Evolutionary conservation across 306 rosid species (phyloP).

Genomic region (Pyrus communis): DNA sequence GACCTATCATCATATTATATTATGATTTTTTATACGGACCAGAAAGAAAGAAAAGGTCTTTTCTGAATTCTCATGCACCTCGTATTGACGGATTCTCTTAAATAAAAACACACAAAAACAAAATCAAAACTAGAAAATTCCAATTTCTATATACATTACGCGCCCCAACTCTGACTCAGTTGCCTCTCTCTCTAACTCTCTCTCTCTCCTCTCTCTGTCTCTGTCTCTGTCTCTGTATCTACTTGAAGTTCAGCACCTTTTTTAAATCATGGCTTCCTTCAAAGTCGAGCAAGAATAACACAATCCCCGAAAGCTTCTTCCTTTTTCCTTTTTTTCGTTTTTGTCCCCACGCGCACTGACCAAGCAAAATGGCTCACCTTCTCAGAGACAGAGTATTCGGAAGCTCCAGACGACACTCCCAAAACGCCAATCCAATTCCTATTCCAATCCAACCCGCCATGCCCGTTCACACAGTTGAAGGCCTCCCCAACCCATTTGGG

Average conservation of each 20-base stretch:
- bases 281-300: slow-evolving; percentile 52
- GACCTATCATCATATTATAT: not conserved
- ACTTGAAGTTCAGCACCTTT: slow-evolving; percentile 5
- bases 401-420: slow-evolving; percentile 31
- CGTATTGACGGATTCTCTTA: not conserved
- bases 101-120: not conserved
- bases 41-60: not conserved
- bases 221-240: not conserved
- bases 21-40: not conserved
- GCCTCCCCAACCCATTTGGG: slow-evolving; percentile 60
- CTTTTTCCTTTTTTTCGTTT: not conserved
- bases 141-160: not conserved
- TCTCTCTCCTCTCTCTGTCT: not conserved
- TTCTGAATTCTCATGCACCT: not conserved
- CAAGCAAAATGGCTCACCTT: slow-evolving; percentile 36
- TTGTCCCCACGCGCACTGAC: not conserved
- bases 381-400: slow-evolving; percentile 41
- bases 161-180: not conserved
- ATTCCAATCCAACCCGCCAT: slow-evolving; percentile 26
- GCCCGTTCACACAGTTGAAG: slow-evolving; percentile 52
- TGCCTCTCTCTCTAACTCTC: not conserved
- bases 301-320: not conserved
- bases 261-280: slow-evolving; percentile 23
- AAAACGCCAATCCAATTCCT: not conserved
- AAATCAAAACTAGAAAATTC: not conserved